Percentiles rank a stretch among this genome's conserved stretches.
Conservation (phyloP, 1,284 basidiomycete genomes). For the Thelephora terrestris region DNA sequence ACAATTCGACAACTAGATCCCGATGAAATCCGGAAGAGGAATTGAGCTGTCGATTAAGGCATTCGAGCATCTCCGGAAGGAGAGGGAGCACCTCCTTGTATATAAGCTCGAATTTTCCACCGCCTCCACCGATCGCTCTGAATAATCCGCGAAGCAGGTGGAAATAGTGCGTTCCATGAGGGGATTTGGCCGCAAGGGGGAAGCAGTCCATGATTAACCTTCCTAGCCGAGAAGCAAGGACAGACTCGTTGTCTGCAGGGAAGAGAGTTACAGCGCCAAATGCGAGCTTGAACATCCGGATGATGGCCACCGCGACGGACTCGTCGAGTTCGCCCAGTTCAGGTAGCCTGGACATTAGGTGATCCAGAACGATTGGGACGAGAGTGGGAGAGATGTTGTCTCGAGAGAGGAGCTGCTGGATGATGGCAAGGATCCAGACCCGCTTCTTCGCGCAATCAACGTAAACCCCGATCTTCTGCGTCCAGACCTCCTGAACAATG, state of each 20-base stretch:
- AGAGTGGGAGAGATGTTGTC: constrained; percentile 83
- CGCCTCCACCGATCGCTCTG: constrained; percentile 91
- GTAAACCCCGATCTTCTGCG: constrained; percentile 82
- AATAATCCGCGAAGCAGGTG: constrained; percentile 92
- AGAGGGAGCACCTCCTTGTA: constrained; percentile 97
- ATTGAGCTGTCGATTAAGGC: constrained; percentile 83
- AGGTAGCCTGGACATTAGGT: constrained; percentile 78
- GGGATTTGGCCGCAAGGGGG: constrained; percentile 84
- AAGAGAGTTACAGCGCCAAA: constrained; percentile 84
- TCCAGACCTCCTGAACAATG: constrained; percentile 93
- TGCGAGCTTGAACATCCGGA: constrained; percentile 94
- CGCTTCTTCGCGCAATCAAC: constrained; percentile 73
- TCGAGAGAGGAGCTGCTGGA: constrained; percentile 80
- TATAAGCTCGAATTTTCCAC: constrained; percentile 88
- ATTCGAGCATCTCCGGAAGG: constrained; percentile 95
- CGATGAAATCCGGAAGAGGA: constrained; percentile 68
- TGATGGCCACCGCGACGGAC: constrained; percentile 68
- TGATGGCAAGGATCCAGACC: constrained; percentile 75
- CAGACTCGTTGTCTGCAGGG: constrained; percentile 79
- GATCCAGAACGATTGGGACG: constrained; percentile 87
- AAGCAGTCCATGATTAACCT: constrained; percentile 98
- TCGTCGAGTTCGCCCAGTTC: constrained; percentile 84
- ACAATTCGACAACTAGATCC: constrained; percentile 95
- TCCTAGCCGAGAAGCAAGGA: constrained; percentile 86
- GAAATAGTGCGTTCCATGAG: constrained; percentile 90